phyloP scores from a whole-genome alignment of 371 early-diverging fungal genomes.

The Mycotypha africana region DNA sequence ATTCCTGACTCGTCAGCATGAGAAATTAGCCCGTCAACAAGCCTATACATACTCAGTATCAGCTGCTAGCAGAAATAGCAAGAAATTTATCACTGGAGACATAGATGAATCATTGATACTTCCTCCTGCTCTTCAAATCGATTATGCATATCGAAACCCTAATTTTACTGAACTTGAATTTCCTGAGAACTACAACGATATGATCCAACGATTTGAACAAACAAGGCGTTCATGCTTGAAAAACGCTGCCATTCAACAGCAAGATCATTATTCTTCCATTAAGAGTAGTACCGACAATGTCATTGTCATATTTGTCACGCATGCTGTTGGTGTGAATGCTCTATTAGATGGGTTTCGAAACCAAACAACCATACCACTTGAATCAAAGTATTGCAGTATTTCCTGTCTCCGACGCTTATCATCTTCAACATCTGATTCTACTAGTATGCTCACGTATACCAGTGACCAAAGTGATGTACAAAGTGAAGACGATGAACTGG shows the following conservation, averaged over 20 bases:
- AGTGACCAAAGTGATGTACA: constrained; percentile 21
- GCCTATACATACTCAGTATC: constrained; percentile 18
- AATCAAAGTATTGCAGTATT: constrained; percentile 28
- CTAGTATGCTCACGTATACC: neutral
- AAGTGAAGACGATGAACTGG: too few species aligned
- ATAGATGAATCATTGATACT: neutral
- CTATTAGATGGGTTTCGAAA: constrained; percentile 35
- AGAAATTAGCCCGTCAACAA: constrained; percentile 32
- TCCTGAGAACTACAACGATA: constrained; percentile 29
- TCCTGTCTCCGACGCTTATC: constrained; percentile 16
- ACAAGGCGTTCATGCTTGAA: constrained; percentile 17
- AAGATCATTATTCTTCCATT: too few species aligned
- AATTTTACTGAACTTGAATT: constrained; percentile 19
- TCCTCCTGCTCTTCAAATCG: constrained; percentile 10
- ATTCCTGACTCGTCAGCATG: constrained; percentile 25
- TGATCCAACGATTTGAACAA: constrained; percentile 26
- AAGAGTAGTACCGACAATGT: too few species aligned
- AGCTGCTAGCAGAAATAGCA: too few species aligned
- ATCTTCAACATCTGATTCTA: neutral
- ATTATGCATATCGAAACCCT: constrained; percentile 20
- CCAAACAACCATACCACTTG: constrained; percentile 25
- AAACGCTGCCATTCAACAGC: neutral
- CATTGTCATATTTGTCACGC: constrained; percentile 28
- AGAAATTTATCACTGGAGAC: neutral
- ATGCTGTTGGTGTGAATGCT: constrained; percentile 39